A percentile compares a stretch with the other conserved stretches of the same genome.
Conservation (phyloP, 1,284 basidiomycete genomes). For the Vanrija sp. region DNA sequence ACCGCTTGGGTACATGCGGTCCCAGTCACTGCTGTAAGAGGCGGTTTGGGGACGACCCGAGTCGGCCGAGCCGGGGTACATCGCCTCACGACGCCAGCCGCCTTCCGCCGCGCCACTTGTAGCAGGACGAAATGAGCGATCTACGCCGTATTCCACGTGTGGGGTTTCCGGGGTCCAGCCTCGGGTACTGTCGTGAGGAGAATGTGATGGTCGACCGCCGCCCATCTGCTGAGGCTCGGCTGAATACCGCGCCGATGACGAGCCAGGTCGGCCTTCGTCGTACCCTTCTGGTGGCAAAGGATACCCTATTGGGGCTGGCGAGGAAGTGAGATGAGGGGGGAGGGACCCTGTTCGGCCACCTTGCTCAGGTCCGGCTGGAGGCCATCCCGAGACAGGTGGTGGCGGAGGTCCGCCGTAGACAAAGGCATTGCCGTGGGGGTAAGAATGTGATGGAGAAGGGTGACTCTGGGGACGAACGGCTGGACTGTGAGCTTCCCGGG, state of each 20-base stretch:
- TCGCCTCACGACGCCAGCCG: not conserved
- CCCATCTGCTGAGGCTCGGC: too few species aligned
- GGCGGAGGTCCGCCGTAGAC: not conserved
- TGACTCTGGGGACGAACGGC: not conserved
- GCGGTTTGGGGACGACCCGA: conserved; percentile 1
- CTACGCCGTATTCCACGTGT: not conserved
- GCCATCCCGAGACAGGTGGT: not conserved
- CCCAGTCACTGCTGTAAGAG: conserved; percentile 5
- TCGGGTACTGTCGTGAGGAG: not conserved
- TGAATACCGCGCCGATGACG: not conserved
- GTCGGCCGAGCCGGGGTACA: not conserved
- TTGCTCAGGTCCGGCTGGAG: not conserved
- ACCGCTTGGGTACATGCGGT: not conserved
- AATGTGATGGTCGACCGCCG: too few species aligned
- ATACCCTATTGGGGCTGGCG: not conserved
- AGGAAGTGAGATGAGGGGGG: not conserved
- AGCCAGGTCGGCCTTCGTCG: not conserved
- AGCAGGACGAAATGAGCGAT: not conserved
- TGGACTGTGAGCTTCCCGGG: not conserved
- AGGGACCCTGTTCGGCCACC: not conserved
- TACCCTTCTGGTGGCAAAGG: not conserved
- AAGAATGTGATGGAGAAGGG: conserved; percentile 2
- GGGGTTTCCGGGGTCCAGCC: conserved; percentile 8
- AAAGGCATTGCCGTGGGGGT: too few species aligned
- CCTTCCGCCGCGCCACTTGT: not conserved